Conservation (phyloP, 1,139 yeast genomes). For the Saccharomyces pastorianus region DNA sequence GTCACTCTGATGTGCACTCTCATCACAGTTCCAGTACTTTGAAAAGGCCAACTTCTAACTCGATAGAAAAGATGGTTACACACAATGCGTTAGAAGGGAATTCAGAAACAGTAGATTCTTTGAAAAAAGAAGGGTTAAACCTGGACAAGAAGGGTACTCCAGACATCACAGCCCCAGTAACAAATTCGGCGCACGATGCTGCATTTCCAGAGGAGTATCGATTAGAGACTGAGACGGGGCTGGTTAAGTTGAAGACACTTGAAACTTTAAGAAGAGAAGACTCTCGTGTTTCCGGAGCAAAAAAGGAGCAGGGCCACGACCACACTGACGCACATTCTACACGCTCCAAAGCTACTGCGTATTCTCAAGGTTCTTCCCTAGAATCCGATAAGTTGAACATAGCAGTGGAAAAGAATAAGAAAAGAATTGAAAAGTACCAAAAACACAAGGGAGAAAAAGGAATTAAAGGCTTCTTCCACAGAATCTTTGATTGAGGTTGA, state of each 20-base stretch:
- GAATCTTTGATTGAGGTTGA: slow-evolving; percentile 13
- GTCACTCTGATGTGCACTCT: slow-evolving; percentile 9
- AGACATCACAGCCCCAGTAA: slow-evolving; percentile 26
- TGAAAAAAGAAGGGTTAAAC: slow-evolving; percentile 20
- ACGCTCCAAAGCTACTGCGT: not conserved
- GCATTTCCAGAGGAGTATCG: slow-evolving; percentile 73
- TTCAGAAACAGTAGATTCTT: slow-evolving; percentile 24
- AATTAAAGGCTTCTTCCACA: slow-evolving; percentile 21
- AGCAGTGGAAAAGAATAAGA: slow-evolving; percentile 30
- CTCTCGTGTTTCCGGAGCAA: not conserved
- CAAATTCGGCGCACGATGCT: slow-evolving; percentile 20
- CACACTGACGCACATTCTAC: not conserved
- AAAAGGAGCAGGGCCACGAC: not conserved
- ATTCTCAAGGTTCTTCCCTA: slow-evolving; percentile 2
- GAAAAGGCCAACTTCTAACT: slow-evolving; percentile 12
- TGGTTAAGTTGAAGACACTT: slow-evolving; percentile 38
- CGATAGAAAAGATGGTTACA: slow-evolving; percentile 19
- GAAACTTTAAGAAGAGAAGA: slow-evolving; percentile 10
- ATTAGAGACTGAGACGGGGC: slow-evolving; percentile 68
- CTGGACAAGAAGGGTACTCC: slow-evolving; percentile 14
- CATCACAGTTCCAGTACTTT: slow-evolving; percentile 15
- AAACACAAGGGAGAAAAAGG: slow-evolving; percentile 20
- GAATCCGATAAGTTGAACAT: slow-evolving; percentile 17
- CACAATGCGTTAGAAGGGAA: slow-evolving; percentile 18
- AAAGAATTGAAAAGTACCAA: slow-evolving; percentile 22